A percentile compares a stretch with the other conserved stretches of the same genome.
Conservation (phyloP, 768 basidiomycete genomes). For the Phanerochaete sordida region DNA sequence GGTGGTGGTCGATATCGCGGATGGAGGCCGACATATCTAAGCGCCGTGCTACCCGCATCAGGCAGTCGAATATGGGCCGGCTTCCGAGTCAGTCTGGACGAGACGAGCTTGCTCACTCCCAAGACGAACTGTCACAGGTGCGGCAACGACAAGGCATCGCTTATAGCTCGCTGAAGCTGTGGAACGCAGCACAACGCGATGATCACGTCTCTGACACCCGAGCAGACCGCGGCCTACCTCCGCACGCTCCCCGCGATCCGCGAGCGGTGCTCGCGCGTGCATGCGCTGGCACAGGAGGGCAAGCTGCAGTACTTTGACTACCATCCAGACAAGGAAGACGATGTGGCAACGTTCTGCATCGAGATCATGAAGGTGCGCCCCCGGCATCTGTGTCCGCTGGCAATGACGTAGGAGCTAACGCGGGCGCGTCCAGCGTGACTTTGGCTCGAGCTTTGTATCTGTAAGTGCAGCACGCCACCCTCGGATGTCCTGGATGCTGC, state of each 20-base stretch:
- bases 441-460: slow-evolving; percentile 59
- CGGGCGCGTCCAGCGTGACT: slow-evolving; percentile 60
- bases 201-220: slow-evolving; percentile 5
- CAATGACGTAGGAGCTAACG: background rate
- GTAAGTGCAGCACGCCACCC: slow-evolving; percentile 36
- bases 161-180: too few species aligned
- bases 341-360: slow-evolving; percentile 71
- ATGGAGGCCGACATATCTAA: too few species aligned
- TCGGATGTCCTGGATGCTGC: background rate
- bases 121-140: too few species aligned
- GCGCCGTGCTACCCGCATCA: too few species aligned
- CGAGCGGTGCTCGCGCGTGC: slow-evolving; percentile 76
- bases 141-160: too few species aligned
- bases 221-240: slow-evolving; percentile 61
- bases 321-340: slow-evolving; percentile 68
- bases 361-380: slow-evolving; percentile 67
- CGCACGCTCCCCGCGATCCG: slow-evolving; percentile 88
- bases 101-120: too few species aligned
- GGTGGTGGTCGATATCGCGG: too few species aligned
- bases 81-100: too few species aligned
- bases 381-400: background rate
- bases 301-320: slow-evolving; percentile 86
- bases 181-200: background rate
- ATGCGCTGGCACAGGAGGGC: slow-evolving; percentile 69
- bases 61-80: too few species aligned